A percentile compares a stretch with the other conserved stretches of the same genome.
Evolutionary conservation across 1,139 yeast species (phyloP).

Genomic region (Suhomyces ambrosiae): DNA sequence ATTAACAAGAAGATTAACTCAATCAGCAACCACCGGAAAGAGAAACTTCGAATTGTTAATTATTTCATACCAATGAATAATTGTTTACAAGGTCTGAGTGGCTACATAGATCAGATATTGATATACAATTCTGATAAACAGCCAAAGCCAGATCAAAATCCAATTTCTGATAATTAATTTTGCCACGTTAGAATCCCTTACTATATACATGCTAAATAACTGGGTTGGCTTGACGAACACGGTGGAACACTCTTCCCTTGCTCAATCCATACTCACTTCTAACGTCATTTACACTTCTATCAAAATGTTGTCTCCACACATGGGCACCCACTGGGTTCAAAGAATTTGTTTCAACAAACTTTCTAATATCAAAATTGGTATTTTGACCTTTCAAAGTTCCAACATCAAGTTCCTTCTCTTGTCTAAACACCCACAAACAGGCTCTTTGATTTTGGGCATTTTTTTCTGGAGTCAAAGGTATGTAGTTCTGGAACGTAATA

Average conservation of each 20-base stretch:
- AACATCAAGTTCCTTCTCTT: conserved; percentile 32
- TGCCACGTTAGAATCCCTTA: too few species aligned
- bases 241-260: conserved; percentile 72
- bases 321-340: conserved; percentile 87
- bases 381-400: conserved; percentile 23
- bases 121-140: too few species aligned
- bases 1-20: too few species aligned
- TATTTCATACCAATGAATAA: too few species aligned
- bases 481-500: conserved; percentile 57
- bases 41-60: too few species aligned
- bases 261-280: conserved; percentile 74
- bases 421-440: conserved; percentile 90
- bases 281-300: conserved; percentile 67
- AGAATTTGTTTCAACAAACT: conserved; percentile 55
- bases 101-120: too few species aligned
- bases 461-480: conserved; percentile 89
- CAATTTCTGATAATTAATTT: too few species aligned
- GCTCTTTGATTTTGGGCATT: conserved; percentile 83
- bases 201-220: conserved; percentile 11
- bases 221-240: conserved; percentile 43
- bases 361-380: conserved; percentile 69
- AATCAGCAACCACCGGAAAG: too few species aligned
- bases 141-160: too few species aligned
- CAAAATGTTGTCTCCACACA: conserved; percentile 87
- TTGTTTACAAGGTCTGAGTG: too few species aligned